Conservation (phyloP, 495 filamentous ascomycete genomes). For the Penicillium riverlandense region DNA sequence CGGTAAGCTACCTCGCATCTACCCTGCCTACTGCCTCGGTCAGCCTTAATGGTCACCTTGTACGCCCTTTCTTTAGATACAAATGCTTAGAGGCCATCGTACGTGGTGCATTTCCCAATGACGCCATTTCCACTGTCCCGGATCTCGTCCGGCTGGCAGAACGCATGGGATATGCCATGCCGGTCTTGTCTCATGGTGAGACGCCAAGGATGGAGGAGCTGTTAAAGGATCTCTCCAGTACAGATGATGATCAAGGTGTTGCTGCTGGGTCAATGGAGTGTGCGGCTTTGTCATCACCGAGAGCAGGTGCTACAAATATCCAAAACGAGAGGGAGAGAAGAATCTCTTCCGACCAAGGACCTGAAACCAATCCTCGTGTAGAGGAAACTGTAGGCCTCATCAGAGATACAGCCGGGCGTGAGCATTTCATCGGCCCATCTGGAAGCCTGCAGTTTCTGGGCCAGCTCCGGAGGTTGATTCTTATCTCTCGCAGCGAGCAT, state of each 20-base stretch:
- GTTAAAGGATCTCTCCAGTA: not conserved
- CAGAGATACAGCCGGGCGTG: slow-evolving; percentile 24
- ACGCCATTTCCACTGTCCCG: slow-evolving; percentile 28
- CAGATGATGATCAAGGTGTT: not conserved
- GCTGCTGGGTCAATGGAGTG: too few species aligned
- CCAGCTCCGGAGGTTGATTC: slow-evolving; percentile 14
- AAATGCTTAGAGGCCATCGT: slow-evolving; percentile 37
- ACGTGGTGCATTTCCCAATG: slow-evolving; percentile 36
- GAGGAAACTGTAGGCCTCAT: slow-evolving; percentile 13
- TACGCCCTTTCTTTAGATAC: not conserved
- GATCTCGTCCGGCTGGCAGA: slow-evolving; percentile 24
- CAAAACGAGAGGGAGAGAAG: too few species aligned
- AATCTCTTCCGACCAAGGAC: too few species aligned
- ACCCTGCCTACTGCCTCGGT: too few species aligned
- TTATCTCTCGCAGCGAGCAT: slow-evolving; percentile 9
- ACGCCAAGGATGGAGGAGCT: not conserved
- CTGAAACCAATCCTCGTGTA: not conserved
- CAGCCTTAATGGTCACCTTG: too few species aligned
- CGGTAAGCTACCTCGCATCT: slow-evolving; percentile 14
- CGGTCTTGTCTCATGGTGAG: slow-evolving; percentile 4
- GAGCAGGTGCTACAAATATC: not conserved
- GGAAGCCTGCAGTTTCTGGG: slow-evolving; percentile 24
- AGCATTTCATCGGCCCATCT: slow-evolving; percentile 31
- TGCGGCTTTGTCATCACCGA: not conserved
- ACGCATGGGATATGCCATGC: slow-evolving; percentile 22